Evolutionary conservation across 2,329 filamentous ascomycete species (phyloP), one percentile per base, ranked within the genome.

Genomic region (Aaosphaeria pasadenensis): DNA sequence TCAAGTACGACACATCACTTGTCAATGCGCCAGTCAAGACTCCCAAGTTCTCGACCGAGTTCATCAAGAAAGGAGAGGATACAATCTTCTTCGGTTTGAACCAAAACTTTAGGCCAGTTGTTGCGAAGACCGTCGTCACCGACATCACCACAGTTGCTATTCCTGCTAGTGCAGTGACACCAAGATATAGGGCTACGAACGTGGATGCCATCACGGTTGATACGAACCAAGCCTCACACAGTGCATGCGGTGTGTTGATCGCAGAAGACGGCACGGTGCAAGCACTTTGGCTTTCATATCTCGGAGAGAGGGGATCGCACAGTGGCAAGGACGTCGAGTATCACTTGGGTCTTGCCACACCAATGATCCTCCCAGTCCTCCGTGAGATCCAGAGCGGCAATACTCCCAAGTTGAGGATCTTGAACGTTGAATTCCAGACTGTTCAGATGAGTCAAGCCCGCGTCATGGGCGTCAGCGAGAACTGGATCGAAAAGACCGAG

Each of bases 41-140:
- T 55, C 94, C 95, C 4, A 88, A 84, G 60, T 80, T 99, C 43
- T 90, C 90, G 62, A 84, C 79, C 5, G 84, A 89, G 47, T 84
- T 85, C 59, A 90, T 97, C 67, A 91, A 90, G 44, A 94, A 97
- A 74, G 94, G 94, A 33, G 89, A 91, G 43, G 87, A 92, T 48
- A 96, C 91, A 0, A 91, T 96, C 57, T 99, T 99, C 72, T 88
- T 99, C 54, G 95, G 94, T n/a, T 95, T 96, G 76, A 99, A 99
- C 67, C 86, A 95, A 57, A 97, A 96, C 56, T 87, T 92, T 52
- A 85, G 92, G 33, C 89, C 96, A 38, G 92, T 97, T 4, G 89
- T 96, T 58, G 89, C 91, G 5, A 91, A 95, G 59, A 97, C 94
- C 0, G 90, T 88, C 0, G 91, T 99, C 11, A 99, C 95, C 1